These are phyloP conservation scores for Heterobasidion annosum DNA, from an alignment of 1,284 basidiomycete genomes.

Conservation along the genomic window DNA sequence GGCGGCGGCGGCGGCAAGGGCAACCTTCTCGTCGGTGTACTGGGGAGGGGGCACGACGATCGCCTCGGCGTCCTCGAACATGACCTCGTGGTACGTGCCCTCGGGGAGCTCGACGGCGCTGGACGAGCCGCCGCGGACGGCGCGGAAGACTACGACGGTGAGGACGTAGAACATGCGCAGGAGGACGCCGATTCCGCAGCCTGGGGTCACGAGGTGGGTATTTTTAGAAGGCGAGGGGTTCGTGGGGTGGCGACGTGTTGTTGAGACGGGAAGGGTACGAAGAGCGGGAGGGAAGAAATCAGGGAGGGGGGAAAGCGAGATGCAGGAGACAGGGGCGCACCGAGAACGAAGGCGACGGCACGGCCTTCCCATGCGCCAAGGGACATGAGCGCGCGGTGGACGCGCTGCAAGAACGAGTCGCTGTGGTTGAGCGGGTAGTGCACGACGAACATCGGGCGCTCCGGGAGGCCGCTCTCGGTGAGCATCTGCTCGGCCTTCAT, in stretches of 20 bases:
- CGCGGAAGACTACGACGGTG: conserved; percentile 46
- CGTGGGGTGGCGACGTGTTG: background rate
- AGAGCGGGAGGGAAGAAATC: background rate
- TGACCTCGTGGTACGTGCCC: conserved; percentile 13
- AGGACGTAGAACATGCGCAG: conserved; percentile 72
- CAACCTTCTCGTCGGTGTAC: conserved; percentile 43
- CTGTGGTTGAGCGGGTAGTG: background rate
- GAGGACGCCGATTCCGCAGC: conserved; percentile 71
- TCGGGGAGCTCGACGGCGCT: background rate
- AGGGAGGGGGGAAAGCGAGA: background rate
- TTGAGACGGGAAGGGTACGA: background rate
- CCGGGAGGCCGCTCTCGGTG: background rate
- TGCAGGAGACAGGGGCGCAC: conserved; percentile 28
- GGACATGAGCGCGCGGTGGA: conserved; percentile 53
- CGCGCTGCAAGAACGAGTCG: conserved; percentile 25
- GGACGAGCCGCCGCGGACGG: conserved; percentile 28
- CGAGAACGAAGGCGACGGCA: conserved; percentile 70
- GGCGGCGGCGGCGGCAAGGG: conserved; percentile 7
- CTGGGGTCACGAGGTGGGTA: conserved; percentile 22
- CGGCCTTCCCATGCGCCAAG: conserved; percentile 77
- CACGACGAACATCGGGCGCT: background rate
- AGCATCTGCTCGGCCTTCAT: background rate
- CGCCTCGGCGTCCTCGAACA: conserved; percentile 25
- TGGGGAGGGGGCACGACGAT: conserved; percentile 37
- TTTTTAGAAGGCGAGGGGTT: background rate